Percentiles rank a stretch among this genome's conserved stretches.
These are phyloP conservation scores for Primulina eburnea DNA, from an alignment of 257 asterid species.

Conservation along the genomic window DNA sequence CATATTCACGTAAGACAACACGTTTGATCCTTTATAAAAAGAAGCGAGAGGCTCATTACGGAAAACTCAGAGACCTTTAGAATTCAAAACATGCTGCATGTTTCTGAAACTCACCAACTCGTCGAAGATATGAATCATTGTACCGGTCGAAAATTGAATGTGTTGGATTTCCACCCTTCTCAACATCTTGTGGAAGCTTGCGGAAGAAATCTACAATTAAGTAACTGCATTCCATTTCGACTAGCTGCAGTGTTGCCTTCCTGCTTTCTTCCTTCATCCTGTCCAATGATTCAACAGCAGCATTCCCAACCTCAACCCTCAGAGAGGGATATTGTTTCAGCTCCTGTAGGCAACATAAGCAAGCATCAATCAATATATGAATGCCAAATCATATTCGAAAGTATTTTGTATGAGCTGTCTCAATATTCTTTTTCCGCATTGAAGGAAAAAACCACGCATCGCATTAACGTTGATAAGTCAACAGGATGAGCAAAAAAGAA, in stretches of 20 bases:
- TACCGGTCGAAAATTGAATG: conserved; percentile 72
- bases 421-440: no score
- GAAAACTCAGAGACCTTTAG: neutral
- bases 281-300: conserved; percentile 65
- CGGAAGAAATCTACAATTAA: conserved; percentile 81
- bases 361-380: neutral
- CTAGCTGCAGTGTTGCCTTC: conserved; percentile 67
- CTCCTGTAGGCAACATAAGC: conserved; percentile 41
- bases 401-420: conserved; percentile 2
- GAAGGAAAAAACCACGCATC: no score
- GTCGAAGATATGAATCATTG: conserved; percentile 62
- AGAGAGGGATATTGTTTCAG: conserved; percentile 77
- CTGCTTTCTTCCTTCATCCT: conserved; percentile 78
- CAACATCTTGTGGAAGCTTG: conserved; percentile 79
- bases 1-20: conserved; percentile 69
- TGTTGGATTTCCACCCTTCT: conserved; percentile 84
- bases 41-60: neutral
- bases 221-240: conserved; percentile 79
- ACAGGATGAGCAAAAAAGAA: neutral
- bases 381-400: neutral
- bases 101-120: conserved; percentile 52
- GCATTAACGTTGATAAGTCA: no score
- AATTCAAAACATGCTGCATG: neutral
- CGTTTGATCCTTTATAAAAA: conserved; percentile 50
- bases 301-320: conserved; percentile 61